Evolutionary conservation across 352 stramenopile genomes (phyloP).

Genomic region (Phytophthora citricola): DNA sequence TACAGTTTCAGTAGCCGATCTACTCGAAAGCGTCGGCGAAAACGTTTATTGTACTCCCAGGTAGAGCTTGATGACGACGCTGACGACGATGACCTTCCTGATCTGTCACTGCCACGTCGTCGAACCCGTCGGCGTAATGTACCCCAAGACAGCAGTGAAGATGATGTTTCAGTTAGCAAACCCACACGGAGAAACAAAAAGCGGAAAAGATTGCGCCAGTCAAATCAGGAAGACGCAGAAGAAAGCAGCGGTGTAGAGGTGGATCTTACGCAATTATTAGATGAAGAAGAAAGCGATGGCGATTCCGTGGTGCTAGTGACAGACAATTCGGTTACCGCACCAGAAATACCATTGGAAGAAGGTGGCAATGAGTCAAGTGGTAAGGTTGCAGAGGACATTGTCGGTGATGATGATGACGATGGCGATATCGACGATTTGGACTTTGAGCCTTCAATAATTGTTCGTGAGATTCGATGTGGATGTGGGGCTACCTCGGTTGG

Average conservation of each 20-base stretch:
- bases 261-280: conserved; percentile 34
- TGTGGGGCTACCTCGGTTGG: conserved; percentile 58
- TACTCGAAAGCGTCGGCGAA: conserved; percentile 38
- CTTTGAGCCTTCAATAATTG: conserved; percentile 28
- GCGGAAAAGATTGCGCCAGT: conserved; percentile 27
- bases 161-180: background rate
- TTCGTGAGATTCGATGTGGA: conserved; percentile 62
- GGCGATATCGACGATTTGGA: conserved; percentile 26
- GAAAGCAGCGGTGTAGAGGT: conserved; percentile 18
- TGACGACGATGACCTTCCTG: conserved; percentile 51
- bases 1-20: conserved; percentile 11
- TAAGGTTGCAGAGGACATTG: conserved; percentile 9
- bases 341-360: background rate
- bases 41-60: conserved; percentile 59
- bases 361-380: background rate
- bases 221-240: conserved; percentile 13
- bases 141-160: conserved; percentile 6
- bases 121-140: conserved; percentile 8
- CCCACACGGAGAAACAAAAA: conserved; percentile 23
- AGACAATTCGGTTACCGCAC: background rate
- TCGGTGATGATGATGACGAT: conserved; percentile 19
- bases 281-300: conserved; percentile 11
- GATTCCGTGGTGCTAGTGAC: background rate
- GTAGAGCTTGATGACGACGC: conserved; percentile 52
- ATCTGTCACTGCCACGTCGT: conserved; percentile 37